Base-by-base conservation (phyloP, 306 rosid genomes). In the Medicago lupulina region DNA sequence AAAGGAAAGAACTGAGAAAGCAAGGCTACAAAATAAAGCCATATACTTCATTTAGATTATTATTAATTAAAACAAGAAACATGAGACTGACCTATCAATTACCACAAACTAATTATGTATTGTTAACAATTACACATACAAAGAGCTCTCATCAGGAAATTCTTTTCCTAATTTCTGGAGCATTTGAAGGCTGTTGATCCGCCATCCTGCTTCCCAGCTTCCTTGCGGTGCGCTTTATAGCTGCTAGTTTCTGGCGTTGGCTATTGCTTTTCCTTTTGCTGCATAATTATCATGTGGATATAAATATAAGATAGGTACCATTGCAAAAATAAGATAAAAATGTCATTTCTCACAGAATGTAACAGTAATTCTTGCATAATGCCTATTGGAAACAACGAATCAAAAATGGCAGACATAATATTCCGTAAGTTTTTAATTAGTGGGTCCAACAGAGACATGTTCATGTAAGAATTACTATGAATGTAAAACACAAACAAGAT, bases 231-330 rank as follows among this genome's bases (percentile, higher is more conserved):
- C 93, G 90, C 80, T 78, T 86, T 66, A 87, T 85, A 21, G 89
- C 97, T 0, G 92, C 93, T 43, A 86, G 87, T 80, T 86, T 94
- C 83, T 90, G 82, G 11, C 85, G 85, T 36, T 82, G 85, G 82
- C 50, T 77, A 66, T 82, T 74, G 75, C 82, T 82, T 82, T 82
- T 82, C 60, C 85, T 77, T 77, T 82, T 77, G 76, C 85, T 82
- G 81, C 70, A 77, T 46, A 15, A 57, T 47, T 47, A 72, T 39
- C 16, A 58, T 23, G 65, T 16, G 23, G 58, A 62, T 23, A 67
- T 31, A 43, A 70, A 53, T 47, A 40, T 12, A 80, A 70, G 43
- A 39, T 62, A 51, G 46, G 14, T 7, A 51, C 13, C 74, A 57
- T 23, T 60, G 59, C 53, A 70, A 71, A 25, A 62, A 70, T 60